Conservation (phyloP, 2,329 filamentous ascomycete genomes). For the Graphiopsis chlorocephala region DNA sequence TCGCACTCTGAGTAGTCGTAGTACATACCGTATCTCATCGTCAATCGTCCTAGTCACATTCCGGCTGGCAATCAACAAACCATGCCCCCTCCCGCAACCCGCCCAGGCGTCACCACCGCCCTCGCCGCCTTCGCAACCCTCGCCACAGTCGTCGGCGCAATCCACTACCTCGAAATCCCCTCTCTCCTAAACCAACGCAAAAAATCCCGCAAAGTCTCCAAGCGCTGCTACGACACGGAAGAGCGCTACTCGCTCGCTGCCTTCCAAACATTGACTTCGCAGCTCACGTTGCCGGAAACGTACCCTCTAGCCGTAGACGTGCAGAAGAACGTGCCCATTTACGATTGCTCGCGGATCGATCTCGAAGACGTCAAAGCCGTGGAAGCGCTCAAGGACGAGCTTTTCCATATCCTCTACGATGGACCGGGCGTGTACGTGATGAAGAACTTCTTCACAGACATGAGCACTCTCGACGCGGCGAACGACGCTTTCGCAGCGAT, state of each 20-base stretch:
- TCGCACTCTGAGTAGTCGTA: not conserved
- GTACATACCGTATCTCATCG: not conserved
- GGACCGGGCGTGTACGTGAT: conserved; percentile 62
- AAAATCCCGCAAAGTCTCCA: conserved; percentile 21
- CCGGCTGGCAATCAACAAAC: not conserved
- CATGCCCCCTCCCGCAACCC: conserved; percentile 3
- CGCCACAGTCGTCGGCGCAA: conserved; percentile 9
- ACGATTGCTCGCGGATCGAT: conserved; percentile 45
- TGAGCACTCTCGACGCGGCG: conserved; percentile 43
- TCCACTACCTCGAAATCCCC: conserved; percentile 25
- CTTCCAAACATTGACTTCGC: conserved; percentile 25
- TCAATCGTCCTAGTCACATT: not conserved
- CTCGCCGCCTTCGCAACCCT: conserved; percentile 11
- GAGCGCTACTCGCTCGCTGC: conserved; percentile 23
- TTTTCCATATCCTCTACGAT: conserved; percentile 55
- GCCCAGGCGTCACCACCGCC: conserved; percentile 13
- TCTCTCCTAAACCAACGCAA: conserved; percentile 22
- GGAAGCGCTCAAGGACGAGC: conserved; percentile 56
- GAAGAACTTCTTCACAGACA: conserved; percentile 50
- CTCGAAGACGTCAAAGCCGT: conserved; percentile 32
- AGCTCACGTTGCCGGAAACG: conserved; percentile 21
- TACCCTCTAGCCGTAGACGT: conserved; percentile 52
- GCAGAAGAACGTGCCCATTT: conserved; percentile 55
- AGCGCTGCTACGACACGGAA: conserved; percentile 23
- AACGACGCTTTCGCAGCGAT: conserved; percentile 51